Evolutionary conservation across 2,329 filamentous ascomycete species (phyloP), one percentile per base, ranked within the genome.

Genomic region (Alternaria postmessia): DNA sequence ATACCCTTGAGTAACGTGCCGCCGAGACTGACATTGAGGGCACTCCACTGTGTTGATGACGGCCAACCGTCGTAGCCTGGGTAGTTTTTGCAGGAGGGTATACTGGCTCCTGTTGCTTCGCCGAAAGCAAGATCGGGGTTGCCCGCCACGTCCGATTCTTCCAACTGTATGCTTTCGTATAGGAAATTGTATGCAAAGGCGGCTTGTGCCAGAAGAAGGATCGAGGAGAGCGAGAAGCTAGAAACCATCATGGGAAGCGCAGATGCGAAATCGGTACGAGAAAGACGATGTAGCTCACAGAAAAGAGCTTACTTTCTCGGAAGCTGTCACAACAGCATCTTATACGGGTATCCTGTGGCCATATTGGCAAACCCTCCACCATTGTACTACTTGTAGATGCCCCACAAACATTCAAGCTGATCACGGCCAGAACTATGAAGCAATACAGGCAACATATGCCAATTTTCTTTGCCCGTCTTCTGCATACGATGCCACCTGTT

Each of bases 21-120:
- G 2, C 55, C 64, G 7, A 75, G 57, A 38, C 57, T 72, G 14
- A 51, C 28, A 34, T 74, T 72, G 59, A 74, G 66, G 2, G 61
- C 59, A 54, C 43, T 52, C 70, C 72, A 75, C 46, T 62, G 60
- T 36, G 57, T 53, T 9, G 14, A 9, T n/a, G 63, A 70, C 5
- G 71, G 72, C 72, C 72, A 75, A 12, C 66, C 36, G 9, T 55
- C 59, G 34, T 73, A 69, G 41, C 70, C 67, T 6, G 72, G 65
- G n/a, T 68, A 74, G 7, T 53, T 65, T 39, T 72, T 72, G 58
- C 71, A 75, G 16, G 55, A 57, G 32, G 61, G 58, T 18, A 34
- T 54, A 7, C 24, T 38, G 38, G 22, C 39, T 24, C 49, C 57
- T 20, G 0, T 39, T 39, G 60, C 43, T n/a, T 59, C 62, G 3